Evolutionary conservation across 2,329 filamentous ascomycete genomes (phyloP).

Genomic region (Bipolaris sorokiniana): DNA sequence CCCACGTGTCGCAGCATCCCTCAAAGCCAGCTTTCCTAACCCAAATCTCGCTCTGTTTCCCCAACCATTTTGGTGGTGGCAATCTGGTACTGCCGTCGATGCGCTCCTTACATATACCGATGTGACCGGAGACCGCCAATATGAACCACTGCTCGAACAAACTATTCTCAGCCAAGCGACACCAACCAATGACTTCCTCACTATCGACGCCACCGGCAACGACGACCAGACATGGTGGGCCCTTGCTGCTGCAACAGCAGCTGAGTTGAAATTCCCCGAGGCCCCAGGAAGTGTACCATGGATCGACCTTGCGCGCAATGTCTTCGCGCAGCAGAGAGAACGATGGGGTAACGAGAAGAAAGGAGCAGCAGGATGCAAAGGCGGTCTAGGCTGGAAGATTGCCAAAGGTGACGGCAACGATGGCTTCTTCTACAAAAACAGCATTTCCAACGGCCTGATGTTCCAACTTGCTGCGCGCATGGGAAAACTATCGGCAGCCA

Average conservation of each 20-base stretch:
- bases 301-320: slow-evolving; percentile 69
- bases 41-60: slow-evolving; percentile 27
- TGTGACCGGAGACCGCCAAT: slow-evolving; percentile 51
- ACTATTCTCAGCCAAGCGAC: slow-evolving; percentile 37
- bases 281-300: slow-evolving; percentile 56
- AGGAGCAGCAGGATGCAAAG: slow-evolving; percentile 65
- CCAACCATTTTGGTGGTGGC: slow-evolving; percentile 40
- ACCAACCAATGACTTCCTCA: slow-evolving; percentile 48
- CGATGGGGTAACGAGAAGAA: slow-evolving; percentile 61
- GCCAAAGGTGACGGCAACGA: slow-evolving; percentile 67
- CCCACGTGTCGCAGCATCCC: slow-evolving; percentile 21
- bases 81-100: slow-evolving; percentile 36
- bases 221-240: slow-evolving; percentile 78
- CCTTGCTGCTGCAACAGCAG: slow-evolving; percentile 68
- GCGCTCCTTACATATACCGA: slow-evolving; percentile 49
- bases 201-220: slow-evolving; percentile 60
- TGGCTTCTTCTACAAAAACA: slow-evolving; percentile 81
- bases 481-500: slow-evolving; percentile 71
- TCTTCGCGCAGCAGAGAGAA: slow-evolving; percentile 71
- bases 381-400: slow-evolving; percentile 76
- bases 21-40: slow-evolving; percentile 28
- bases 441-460: slow-evolving; percentile 77
- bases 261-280: slow-evolving; percentile 67
- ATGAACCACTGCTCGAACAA: slow-evolving; percentile 42
- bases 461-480: slow-evolving; percentile 69